Evolutionary conservation across 2,329 filamentous ascomycete species (phyloP), one percentile per base, ranked within the genome.

Genomic region (Stagonosporopsis rhizophila): DNA sequence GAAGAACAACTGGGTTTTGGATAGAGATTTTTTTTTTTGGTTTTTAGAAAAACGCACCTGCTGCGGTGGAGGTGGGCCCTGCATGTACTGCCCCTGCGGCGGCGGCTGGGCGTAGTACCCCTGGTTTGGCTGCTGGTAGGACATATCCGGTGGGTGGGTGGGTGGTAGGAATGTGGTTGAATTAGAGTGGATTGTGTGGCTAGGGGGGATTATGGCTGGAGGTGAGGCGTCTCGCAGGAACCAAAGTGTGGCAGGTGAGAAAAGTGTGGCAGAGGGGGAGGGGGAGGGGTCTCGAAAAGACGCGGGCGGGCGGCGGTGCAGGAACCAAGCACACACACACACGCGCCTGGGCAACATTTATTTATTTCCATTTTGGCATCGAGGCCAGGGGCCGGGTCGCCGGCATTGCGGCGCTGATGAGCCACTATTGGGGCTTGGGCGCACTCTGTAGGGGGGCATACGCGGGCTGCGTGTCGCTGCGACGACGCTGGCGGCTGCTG

Each of bases 21-120:
- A 11, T 12, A 9, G 27, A 25, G 27, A 11, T 1, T n/a, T n/a
- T 32, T 32, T 32, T n/a, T n/a, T n/a, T n/a, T n/a, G n/a, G n/a
- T n/a, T n/a, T n/a, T n/a, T n/a, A n/a, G n/a, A n/a, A n/a, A n/a
- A 14, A 32, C 30, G 30, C 45, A 62, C 69, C 47, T 63, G 69
- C 55, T 67, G 70, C 28, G 70, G 70, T 20, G 70, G 69, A 8
- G 53, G 53, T 27, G 53, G 47, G 11, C 53, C 53, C n/a, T 56
- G 53, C 28, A 69, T 68, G 27, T 69, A 69, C 25, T 67, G 60
- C 4, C 60, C 65, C 34, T 72, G 67, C 28, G 62, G 66, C 44
- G 62, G 69, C 1, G 70, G 71, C 11, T 65, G 62, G 14, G 64
- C 65, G 50, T 72, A 70, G 49, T 68, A 67, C 3, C 59, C 63